Evolutionary conservation across 2,329 filamentous ascomycete species (phyloP).

Genomic region (Zopfia rhizophila): DNA sequence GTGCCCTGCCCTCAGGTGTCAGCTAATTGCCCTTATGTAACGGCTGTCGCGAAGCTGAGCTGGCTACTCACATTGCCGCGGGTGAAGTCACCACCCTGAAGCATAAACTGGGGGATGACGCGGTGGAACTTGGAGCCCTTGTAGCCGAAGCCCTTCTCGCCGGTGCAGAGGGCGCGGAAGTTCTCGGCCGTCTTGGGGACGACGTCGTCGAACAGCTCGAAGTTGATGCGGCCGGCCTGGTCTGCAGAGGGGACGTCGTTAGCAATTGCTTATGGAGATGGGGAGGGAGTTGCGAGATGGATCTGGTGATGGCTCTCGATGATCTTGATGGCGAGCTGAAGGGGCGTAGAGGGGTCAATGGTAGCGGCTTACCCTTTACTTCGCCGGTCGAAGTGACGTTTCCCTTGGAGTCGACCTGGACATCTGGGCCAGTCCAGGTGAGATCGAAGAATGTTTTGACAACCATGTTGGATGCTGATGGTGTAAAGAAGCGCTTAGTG

Average conservation of each 20-base stretch:
- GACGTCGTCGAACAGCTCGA: slow-evolving; percentile 85
- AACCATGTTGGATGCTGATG: slow-evolving; percentile 78
- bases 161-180: slow-evolving; percentile 86
- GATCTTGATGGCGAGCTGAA: slow-evolving; percentile 30
- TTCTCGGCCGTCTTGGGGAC: slow-evolving; percentile 90
- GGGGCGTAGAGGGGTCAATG: slow-evolving; percentile 19
- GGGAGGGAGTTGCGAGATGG: background rate
- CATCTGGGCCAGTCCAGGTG: slow-evolving; percentile 74
- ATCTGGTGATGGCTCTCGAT: slow-evolving; percentile 5
- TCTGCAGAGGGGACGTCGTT: slow-evolving; percentile 57
- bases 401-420: slow-evolving; percentile 68
- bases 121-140: slow-evolving; percentile 87
- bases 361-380: slow-evolving; percentile 66
- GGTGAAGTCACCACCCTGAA: slow-evolving; percentile 96
- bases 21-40: slow-evolving; percentile 22
- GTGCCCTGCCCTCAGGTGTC: slow-evolving; percentile 70
- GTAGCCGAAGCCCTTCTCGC: slow-evolving; percentile 85
- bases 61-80: slow-evolving; percentile 78
- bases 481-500: slow-evolving; percentile 66
- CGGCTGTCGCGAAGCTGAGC: slow-evolving; percentile 5
- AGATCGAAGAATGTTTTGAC: slow-evolving; percentile 80
- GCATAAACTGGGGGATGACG: slow-evolving; percentile 93
- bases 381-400: slow-evolving; percentile 58
- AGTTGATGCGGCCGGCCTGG: slow-evolving; percentile 83
- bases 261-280: slow-evolving; percentile 27